phyloP scores from a whole-genome alignment of 2,329 filamentous ascomycete genomes.

The Didymella arachidicola region DNA sequence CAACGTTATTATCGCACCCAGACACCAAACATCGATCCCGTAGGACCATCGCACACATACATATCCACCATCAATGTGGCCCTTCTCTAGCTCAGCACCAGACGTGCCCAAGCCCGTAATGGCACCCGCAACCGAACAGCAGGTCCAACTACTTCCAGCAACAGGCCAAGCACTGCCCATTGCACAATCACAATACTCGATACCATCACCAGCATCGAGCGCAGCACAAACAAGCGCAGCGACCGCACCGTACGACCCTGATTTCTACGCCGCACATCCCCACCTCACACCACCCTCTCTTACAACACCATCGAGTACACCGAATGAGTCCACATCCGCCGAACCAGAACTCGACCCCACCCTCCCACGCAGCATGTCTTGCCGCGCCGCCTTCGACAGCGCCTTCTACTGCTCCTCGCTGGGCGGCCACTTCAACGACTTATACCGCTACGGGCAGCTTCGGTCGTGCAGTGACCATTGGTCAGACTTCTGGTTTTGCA shows the following conservation, averaged over 20 bases:
- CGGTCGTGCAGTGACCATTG: conserved; percentile 83
- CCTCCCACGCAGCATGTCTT: conserved; percentile 85
- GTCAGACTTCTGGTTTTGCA: conserved; percentile 98
- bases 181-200: conserved; percentile 29
- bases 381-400: conserved; percentile 86
- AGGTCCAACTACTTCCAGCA: conserved; percentile 20
- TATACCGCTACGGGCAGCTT: conserved; percentile 85
- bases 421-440: conserved; percentile 87
- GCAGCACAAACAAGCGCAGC: conserved; percentile 22
- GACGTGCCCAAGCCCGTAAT: conserved; percentile 21
- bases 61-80: conserved; percentile 30
- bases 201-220: conserved; percentile 23
- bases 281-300: conserved; percentile 52
- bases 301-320: conserved; percentile 4
- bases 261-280: conserved; percentile 62
- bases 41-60: background rate
- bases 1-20: background rate
- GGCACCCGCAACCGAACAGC: conserved; percentile 16
- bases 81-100: conserved; percentile 32
- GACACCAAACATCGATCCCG: no score
- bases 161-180: conserved; percentile 24
- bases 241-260: conserved; percentile 58
- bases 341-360: conserved; percentile 33
- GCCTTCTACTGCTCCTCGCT: conserved; percentile 94
- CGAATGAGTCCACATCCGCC: conserved; percentile 2